Base-by-base conservation (phyloP, 2,329 filamentous ascomycete species). In the Phialophora chinensis region DNA sequence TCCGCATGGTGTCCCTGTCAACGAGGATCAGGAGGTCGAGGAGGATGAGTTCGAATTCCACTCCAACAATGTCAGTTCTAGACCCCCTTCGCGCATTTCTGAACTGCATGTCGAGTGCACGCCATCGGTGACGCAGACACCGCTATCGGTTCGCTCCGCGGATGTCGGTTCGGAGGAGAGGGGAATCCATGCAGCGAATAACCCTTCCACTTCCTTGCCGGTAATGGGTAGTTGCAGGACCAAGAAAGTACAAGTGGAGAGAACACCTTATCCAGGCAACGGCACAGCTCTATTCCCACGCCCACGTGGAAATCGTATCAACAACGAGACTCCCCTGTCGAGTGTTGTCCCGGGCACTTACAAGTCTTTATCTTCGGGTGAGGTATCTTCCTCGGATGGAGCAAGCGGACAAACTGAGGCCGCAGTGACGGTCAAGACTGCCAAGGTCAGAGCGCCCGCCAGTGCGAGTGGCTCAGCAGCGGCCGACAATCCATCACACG, bases 181-280 rank as follows among this genome's bases (percentile, higher is more conserved):
- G 25, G 35, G 53, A 11, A 23, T 27, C n/a, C 31, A 20, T 12
- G 14, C 44, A 14, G 29, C 29, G 11, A 14, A 25, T 8, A 42
- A 10, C 1, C 17, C 33, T 49, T 47, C 14, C 23, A 33, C 23
- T n/a, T 33, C 50, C 14, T 23, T 25, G 14, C n/a, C 4, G 29
- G 5, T 56, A 10, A n/a, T 35, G 55, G 25, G 20, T 33, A 25
- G 23, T 25, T 44, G 11, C 29, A 49, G 31, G 12, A 20, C 23
- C 10, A 31, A 47, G 27, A 33, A 38, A 38, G 25, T 66, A 20
- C 64, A 62, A 47, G 66, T 67, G 20, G 25, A 62, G 31, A 61
- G 58, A 20, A 67, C 66, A 5, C 66, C 66, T 7, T 65, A 62
- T 31, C 14, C 60, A 12, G 10, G n/a, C 5, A 67, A 62, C 52